Evolutionary conservation across 345 rosid genomes (phyloP), one percentile per base, ranked within the genome.

Genomic region (Xanthoceras sorbifolium): DNA sequence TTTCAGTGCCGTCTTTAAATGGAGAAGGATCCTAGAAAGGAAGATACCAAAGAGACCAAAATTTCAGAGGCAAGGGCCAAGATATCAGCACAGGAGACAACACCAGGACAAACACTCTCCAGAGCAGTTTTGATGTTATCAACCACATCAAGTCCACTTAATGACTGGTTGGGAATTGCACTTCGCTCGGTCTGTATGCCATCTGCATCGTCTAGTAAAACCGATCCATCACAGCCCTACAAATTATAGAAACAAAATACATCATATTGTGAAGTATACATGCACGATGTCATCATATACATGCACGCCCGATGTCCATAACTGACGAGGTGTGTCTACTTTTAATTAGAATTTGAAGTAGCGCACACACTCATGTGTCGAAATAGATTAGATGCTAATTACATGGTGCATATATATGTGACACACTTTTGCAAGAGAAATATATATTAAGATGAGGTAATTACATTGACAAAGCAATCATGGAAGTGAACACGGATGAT

Each of bases 61-160:
- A 85, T 71, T 75, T 87, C 82, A 38, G 91, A 82, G 23, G 89
- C 84, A 3, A 85, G 82, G 8, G 89, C 91, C 2, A 89, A 83
- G 40, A 90, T 85, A 78, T 90, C 92, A 0, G 92, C 88, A 65
- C 94, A 90, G 36, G 94, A 90, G 64, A 90, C 92, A 12, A 85
- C 83, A 3, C 90, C 82, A 0, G 91, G 89, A 70, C 91, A 90
- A 52, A 78, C 81, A 23, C 77, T 83, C 60, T 90, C 92, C 0
- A 87, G 77, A 1, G 93, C 88, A 25, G 84, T 71, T 82, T 88
- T 90, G 71, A 90, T 81, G 60, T 78, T 78, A 70, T 88, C 89
- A 44, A 90, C 75, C 3, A 81, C 89, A 9, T 44, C 68, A 55
- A 66, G n/a, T n/a, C n/a, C 87, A 10, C 28, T 75, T 7, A 75